These are phyloP conservation scores for Mycena kentingensis DNA, from an alignment of 768 basidiomycete species.

Conservation along the genomic window DNA sequence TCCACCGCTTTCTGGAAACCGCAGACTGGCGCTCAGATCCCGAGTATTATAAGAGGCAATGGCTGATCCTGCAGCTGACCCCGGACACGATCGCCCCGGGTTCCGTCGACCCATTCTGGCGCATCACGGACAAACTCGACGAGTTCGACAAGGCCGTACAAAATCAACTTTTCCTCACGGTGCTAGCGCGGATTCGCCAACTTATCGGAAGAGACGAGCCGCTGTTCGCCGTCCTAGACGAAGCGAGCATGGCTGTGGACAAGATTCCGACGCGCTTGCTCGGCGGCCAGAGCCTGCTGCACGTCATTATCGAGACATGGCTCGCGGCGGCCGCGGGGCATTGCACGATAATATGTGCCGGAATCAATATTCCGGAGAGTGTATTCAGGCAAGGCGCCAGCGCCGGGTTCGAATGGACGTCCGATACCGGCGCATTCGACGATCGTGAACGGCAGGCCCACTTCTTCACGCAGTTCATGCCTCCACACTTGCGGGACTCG, in stretches of 20 bases:
- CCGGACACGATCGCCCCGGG: not conserved
- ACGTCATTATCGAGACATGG: not conserved
- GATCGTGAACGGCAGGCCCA: not conserved
- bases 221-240: not conserved
- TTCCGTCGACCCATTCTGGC: not conserved
- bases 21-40: not conserved
- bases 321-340: not conserved
- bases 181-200: not conserved
- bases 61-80: not conserved
- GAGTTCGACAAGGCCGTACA: not conserved
- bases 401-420: slow-evolving; percentile 8
- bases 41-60: not conserved
- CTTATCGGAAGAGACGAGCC: not conserved
- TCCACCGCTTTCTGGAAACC: not conserved
- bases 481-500: not conserved
- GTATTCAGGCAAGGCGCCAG: not conserved
- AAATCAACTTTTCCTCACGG: not conserved
- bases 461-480: slow-evolving; percentile 8
- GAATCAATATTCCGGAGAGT: not conserved
- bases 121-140: not conserved
- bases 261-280: not conserved
- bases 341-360: not conserved
- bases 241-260: not conserved
- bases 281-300: not conserved
- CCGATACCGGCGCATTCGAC: slow-evolving; percentile 11